phyloP scores from a whole-genome alignment of 306 rosid species.

The Corylus avellana region DNA sequence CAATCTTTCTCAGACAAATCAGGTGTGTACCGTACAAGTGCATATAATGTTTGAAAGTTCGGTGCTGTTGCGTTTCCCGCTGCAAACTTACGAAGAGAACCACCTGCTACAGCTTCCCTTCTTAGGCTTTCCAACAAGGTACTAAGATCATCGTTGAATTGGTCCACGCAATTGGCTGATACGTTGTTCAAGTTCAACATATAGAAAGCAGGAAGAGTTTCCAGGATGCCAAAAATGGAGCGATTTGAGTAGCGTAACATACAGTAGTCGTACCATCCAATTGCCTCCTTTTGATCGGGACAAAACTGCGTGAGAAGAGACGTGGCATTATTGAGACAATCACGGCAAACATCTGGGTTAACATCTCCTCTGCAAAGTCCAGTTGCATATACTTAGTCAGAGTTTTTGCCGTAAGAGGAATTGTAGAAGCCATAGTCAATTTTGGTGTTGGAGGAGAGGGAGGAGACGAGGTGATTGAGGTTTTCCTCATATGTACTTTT shows the following conservation, averaged over 20 bases:
- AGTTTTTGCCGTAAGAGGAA: constrained; percentile 37
- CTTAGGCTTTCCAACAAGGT: no score
- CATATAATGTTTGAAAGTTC: no score
- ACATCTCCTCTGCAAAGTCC: constrained; percentile 59
- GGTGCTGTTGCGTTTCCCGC: no score
- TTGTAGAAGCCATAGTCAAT: constrained; percentile 39
- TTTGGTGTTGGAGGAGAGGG: constrained; percentile 29
- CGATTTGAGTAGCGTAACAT: constrained; percentile 32
- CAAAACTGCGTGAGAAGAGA: constrained; percentile 26
- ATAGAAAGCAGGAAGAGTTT: neutral
- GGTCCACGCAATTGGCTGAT: neutral
- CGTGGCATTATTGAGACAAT: constrained; percentile 41
- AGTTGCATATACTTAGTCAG: constrained; percentile 39
- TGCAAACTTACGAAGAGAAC: no score
- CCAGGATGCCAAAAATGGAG: neutral
- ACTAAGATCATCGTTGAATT: no score
- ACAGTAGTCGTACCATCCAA: constrained; percentile 36
- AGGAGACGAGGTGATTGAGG: constrained; percentile 48
- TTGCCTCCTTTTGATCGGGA: constrained; percentile 54
- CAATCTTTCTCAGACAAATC: no score
- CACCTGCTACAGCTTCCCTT: no score
- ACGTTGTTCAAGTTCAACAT: neutral
- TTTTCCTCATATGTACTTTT: constrained; percentile 45
- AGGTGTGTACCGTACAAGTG: no score
- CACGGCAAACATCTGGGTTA: constrained; percentile 24